Percentiles rank a stretch among this genome's conserved stretches.
Conservation (phyloP, 208 protist genomes). For the Endotrypanum monterogeii region DNA sequence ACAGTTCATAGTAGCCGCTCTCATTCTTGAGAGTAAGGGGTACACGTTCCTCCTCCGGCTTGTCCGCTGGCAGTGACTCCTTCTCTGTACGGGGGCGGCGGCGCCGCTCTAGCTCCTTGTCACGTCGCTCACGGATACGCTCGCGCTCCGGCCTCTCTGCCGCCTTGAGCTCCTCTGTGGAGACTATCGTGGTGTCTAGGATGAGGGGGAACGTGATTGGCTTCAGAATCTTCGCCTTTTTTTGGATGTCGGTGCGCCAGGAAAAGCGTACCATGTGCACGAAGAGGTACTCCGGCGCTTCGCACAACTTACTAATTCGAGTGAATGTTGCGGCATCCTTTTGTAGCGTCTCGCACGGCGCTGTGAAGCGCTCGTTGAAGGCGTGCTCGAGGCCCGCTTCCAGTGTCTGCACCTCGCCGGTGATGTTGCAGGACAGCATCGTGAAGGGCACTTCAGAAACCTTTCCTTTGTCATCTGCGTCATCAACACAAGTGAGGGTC, state of each 20-base stretch:
- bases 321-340: constrained; percentile 52
- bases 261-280: constrained; percentile 92
- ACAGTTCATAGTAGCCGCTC: constrained; percentile 90
- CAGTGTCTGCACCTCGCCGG: constrained; percentile 73
- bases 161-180: constrained; percentile 60
- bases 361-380: constrained; percentile 65
- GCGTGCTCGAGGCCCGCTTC: constrained; percentile 72
- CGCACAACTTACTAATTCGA: constrained; percentile 46
- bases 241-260: constrained; percentile 80
- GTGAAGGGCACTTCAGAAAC: constrained; percentile 47
- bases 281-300: constrained; percentile 83
- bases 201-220: constrained; percentile 79
- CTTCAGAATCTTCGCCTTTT: constrained; percentile 88
- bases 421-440: constrained; percentile 89
- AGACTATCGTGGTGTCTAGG: constrained; percentile 62
- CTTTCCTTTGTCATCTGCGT: constrained; percentile 39
- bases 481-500: constrained; percentile 57
- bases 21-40: constrained; percentile 40
- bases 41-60: constrained; percentile 22
- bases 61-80: constrained; percentile 11
- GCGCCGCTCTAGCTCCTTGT: constrained; percentile 57
- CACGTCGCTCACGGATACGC: constrained; percentile 45
- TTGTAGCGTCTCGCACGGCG: constrained; percentile 46
- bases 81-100: constrained; percentile 29
- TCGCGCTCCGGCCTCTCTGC: constrained; percentile 40